Evolutionary conservation across 495 filamentous ascomycete genomes (phyloP).

Genomic region (Diplogelasinospora grovesii): DNA sequence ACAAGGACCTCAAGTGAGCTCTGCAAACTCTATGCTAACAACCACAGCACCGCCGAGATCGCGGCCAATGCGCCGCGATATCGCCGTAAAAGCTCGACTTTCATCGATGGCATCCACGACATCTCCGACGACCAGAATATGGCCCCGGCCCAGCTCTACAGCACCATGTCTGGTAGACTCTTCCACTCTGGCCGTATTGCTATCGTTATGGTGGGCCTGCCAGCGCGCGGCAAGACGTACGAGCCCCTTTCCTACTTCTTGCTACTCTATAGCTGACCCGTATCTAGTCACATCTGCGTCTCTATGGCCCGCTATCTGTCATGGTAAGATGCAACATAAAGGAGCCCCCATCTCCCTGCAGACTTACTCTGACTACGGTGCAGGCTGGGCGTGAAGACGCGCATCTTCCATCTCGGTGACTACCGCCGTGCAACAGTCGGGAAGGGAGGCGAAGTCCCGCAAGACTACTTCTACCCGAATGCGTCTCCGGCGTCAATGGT

Average conservation of each 20-base stretch:
- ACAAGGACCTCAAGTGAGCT: not conserved
- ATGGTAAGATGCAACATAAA: constrained; percentile 56
- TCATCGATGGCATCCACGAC: constrained; percentile 97
- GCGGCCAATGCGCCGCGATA: constrained; percentile 76
- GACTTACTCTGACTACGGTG: constrained; percentile 11
- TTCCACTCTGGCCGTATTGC: constrained; percentile 97
- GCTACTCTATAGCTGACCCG: constrained; percentile 15
- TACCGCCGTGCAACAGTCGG: constrained; percentile 90
- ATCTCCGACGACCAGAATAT: constrained; percentile 74
- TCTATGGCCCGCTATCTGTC: constrained; percentile 90
- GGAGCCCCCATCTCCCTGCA: not conserved
- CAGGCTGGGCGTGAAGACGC: constrained; percentile 95
- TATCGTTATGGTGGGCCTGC: constrained; percentile 93
- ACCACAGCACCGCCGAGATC: constrained; percentile 69
- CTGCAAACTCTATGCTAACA: constrained; percentile 10
- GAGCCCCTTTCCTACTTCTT: constrained; percentile 21
- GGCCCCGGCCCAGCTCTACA: constrained; percentile 95
- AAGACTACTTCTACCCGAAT: constrained; percentile 97
- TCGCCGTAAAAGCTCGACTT: constrained; percentile 85
- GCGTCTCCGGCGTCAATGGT: constrained; percentile 82
- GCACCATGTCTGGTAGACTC: constrained; percentile 90
- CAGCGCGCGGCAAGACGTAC: constrained; percentile 94
- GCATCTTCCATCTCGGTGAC: constrained; percentile 94
- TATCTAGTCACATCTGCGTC: constrained; percentile 79
- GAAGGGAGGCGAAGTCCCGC: constrained; percentile 76